Evolutionary conservation across 2,329 filamentous ascomycete genomes (phyloP).

Genomic region (Monosporascus sp.): DNA sequence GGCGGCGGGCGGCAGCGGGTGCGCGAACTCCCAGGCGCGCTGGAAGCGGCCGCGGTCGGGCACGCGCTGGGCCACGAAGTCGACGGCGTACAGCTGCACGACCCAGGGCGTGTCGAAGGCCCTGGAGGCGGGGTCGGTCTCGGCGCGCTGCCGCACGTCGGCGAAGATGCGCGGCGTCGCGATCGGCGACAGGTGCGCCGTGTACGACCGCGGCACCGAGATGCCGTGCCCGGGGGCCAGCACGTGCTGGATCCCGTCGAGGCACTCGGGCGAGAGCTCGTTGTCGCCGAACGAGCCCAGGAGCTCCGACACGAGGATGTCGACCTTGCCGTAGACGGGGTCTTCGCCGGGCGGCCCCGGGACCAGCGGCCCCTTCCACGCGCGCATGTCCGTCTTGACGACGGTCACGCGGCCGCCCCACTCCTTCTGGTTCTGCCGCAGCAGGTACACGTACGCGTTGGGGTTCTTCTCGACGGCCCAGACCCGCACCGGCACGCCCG

Average conservation of each 20-base stretch:
- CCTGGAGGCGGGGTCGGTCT: constrained; percentile 50
- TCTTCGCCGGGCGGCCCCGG: constrained; percentile 35
- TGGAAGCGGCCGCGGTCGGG: constrained; percentile 62
- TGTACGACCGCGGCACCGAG: constrained; percentile 90
- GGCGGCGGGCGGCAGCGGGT: constrained; percentile 61
- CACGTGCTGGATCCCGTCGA: constrained; percentile 92
- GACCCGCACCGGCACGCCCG: constrained; percentile 73
- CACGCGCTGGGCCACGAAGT: constrained; percentile 68
- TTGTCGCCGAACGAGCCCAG: constrained; percentile 96
- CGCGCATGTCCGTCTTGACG: constrained; percentile 94
- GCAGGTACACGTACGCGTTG: constrained; percentile 89
- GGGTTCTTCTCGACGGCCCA: constrained; percentile 98
- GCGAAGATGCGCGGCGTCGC: constrained; percentile 79
- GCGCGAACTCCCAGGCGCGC: constrained; percentile 73
- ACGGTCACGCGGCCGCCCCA: constrained; percentile 80
- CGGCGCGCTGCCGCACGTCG: constrained; percentile 63
- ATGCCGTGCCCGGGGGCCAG: constrained; percentile 75
- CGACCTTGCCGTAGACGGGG: constrained; percentile 61
- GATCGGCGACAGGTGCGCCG: constrained; percentile 88
- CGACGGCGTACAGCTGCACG: constrained; percentile 83
- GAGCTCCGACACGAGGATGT: constrained; percentile 91
- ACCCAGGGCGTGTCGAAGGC: constrained; percentile 93
- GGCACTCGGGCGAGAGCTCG: constrained; percentile 90
- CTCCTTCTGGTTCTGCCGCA: constrained; percentile 75
- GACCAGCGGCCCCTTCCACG: constrained; percentile 77